Conservation (phyloP, 441 rosid genomes). For the Eruca vesicaria region DNA sequence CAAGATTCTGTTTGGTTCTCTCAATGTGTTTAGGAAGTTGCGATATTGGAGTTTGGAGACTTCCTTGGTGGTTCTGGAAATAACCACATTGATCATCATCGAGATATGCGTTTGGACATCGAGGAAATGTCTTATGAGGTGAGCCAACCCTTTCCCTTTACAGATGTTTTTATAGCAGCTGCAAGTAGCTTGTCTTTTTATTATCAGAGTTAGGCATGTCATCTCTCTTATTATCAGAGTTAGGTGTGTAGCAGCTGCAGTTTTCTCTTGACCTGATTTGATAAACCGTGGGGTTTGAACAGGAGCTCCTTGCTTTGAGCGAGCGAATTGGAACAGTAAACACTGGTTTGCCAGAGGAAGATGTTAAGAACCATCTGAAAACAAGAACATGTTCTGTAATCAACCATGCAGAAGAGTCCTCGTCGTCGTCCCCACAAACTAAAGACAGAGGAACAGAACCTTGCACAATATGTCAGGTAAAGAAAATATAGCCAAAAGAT, state of each 20-base stretch:
- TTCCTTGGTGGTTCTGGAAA: slow-evolving; percentile 52
- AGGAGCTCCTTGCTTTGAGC: slow-evolving; percentile 69
- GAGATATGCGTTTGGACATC: slow-evolving; percentile 93
- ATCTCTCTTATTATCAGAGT: neutral
- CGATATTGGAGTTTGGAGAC: slow-evolving; percentile 69
- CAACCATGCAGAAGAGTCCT: neutral
- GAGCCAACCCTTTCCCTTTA: slow-evolving; percentile 18
- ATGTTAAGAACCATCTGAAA: slow-evolving; percentile 48
- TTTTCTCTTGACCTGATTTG: slow-evolving; percentile 8
- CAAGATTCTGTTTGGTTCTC: slow-evolving; percentile 7
- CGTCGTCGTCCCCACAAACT: slow-evolving; percentile 2
- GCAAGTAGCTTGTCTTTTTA: neutral
- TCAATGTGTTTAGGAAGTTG: slow-evolving; percentile 65
- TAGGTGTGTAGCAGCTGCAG: neutral
- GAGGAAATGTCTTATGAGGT: slow-evolving; percentile 98
- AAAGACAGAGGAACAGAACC: slow-evolving; percentile 63
- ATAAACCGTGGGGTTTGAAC: neutral
- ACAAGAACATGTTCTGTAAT: slow-evolving; percentile 43
- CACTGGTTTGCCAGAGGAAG: slow-evolving; percentile 80
- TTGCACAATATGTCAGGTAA: slow-evolving; percentile 95
- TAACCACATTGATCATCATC: slow-evolving; percentile 67
- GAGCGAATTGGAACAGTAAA: slow-evolving; percentile 80
- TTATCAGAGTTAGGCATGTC: neutral
- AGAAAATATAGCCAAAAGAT: neutral
- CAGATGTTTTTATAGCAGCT: neutral